Base-by-base conservation (phyloP, 2,329 filamentous ascomycete species). In the Sarocladium strictum region DNA sequence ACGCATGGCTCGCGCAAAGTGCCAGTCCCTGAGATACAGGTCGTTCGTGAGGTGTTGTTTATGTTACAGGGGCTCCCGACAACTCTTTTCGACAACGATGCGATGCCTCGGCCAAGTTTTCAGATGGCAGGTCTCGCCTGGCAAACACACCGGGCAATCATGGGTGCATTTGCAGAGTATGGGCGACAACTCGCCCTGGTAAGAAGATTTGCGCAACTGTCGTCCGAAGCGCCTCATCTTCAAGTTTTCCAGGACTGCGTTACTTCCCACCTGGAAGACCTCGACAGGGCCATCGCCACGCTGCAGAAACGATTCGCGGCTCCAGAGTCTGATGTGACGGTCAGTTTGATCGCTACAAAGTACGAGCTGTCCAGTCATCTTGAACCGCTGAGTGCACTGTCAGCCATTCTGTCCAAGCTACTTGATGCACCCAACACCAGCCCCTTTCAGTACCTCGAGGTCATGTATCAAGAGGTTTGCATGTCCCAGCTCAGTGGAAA, bases 31-130 rank as follows among this genome's bases (percentile, higher is more conserved):
- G 92, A 96, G 65, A 73, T 88, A 1, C 84, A 92, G 59, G 74
- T 85, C 11, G 72, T 92, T 24, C 83, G 90, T 49, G 91, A 97
- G 54, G 81, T 84, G 0, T 74, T 97, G 0, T 93, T 90, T 62
- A 95, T 97, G 89, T 78, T 97, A 0, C 81, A 84, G 54, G 92
- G 92, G 1, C 72, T 94, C 3, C 80, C 85, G 5, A 93, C 88
- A 2, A 86, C 84, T 1, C 65, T 96, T 1, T 96, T 92, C 62
- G 72, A 71, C 55, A 21, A 61, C 3, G 63, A 74, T 50, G 73
- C 71, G 14, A 59, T 65, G 6, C 72, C 74, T 0, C 65, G 69
- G 1, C 62, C 70, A 3, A 62, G 61, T 1, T 80, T 75, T 54
- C 75, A 80, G 55, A 70, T 82, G 24, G 63, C 68, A 0, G 72